Evolutionary conservation across 495 filamentous ascomycete genomes (phyloP), one percentile per base, ranked within the genome.

Genomic region (Aspergillus campestris): DNA sequence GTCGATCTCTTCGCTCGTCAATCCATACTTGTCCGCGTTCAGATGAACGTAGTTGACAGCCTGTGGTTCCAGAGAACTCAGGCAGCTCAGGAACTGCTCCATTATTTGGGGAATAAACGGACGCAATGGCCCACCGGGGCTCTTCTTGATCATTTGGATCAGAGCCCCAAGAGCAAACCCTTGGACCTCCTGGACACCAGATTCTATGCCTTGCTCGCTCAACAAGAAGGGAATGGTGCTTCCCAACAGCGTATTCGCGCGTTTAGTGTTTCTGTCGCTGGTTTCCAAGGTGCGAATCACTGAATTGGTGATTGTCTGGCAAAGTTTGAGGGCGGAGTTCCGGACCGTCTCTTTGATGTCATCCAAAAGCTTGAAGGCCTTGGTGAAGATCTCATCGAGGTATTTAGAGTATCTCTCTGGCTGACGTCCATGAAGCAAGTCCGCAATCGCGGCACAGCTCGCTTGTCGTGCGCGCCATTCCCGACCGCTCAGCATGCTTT

Each of bases 381-480:
- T 76, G 7, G 74, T 70, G 81, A 90, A 95, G 46, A 96, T 91
- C 31, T 88, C 76, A 44, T 81, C 77, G 38, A 95, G 79, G 53
- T 95, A 91, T 34, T 78, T 75, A 50, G 89, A 81, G 56, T 94
- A 96, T 59, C 80, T 84, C 27, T 80, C 76, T 24, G 91, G 80
- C 6, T 79, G 78, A 8, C 82, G 70, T 1, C 87, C 86, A 47
- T 86, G 82, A 14, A 94, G 69, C 5, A 98, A 73, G 61, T 98
- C 91, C 5, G 83, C 80, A 50, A 98, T 82, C 32, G 92, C 92
- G 40, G 83, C 79, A 65, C 94, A 95, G 59, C 87, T 89, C 14
- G 91, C 92, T 58, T 98, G 83, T 42, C 92, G 79, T 15, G 85
- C 83, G 44, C 92, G 76, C 92, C 92, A 98, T 63, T 97, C 92